Evolutionary conservation across 768 basidiomycete species (phyloP), one percentile per base, ranked within the genome.

Genomic region (Amanita polypyramis): DNA sequence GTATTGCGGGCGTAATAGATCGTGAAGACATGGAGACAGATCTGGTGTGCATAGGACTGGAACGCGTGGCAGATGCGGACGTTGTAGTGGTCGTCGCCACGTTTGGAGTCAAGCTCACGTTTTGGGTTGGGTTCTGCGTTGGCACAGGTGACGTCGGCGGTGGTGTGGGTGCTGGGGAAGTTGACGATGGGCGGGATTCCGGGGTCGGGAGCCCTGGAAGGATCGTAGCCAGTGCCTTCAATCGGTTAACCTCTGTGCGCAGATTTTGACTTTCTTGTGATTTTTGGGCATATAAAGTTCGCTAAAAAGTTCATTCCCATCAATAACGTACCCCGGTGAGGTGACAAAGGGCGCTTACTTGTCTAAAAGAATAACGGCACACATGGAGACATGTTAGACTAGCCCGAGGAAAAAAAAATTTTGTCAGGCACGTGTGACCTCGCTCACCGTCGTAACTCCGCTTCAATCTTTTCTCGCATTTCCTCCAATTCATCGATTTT

Each of bases 211-310:
- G 59, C 7, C 62, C 62, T 52, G 60, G 69, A 36, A 68, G 61
- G 12, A 69, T 73, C 11, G 71, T 68, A 44, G 69, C 68, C 50
- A 72, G 60, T 15, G 71, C 69, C 62, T 72, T 76, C 53, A 72
- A 59, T 44, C 82, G 76, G 64, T 65, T 77, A 47, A 83, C 63
- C 65, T 88, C 85, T 49, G 73, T 72, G 47, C 78, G 79, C 37
- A 86, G 72, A 56, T 71, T 70, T 59, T 82, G 79, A 59, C 72
- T 79, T 66, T 86, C 85, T 66, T 81, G 80, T 49, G 76, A 71
- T 72, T 82, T 82, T 69, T 79, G 76, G 53, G 71, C 65, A 64
- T 79, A 80, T 61, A 74, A 70, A 45, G 70, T 59, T 61, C 79
- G 76, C 82, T 84, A 57, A 29, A 29, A 58, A 52, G 57, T 35